Evolutionary conservation across 2,329 filamentous ascomycete genomes (phyloP).

Genomic region (Clonostachys rosea): DNA sequence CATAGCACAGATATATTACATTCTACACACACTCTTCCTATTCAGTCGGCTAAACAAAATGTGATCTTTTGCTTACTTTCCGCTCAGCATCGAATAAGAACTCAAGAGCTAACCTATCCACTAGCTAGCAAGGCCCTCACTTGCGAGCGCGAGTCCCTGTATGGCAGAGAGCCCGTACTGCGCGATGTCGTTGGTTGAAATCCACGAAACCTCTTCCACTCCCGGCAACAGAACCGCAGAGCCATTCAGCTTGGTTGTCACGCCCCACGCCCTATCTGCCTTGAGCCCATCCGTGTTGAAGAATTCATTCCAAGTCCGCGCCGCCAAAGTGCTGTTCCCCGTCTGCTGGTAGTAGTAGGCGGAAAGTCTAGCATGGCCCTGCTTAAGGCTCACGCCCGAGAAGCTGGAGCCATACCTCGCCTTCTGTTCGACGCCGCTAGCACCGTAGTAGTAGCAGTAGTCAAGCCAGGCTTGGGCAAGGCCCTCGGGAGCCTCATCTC

Average conservation of each 20-base stretch:
- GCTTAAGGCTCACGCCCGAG: conserved; percentile 38
- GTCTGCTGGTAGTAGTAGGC: conserved; percentile 43
- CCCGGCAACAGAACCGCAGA: conserved; percentile 33
- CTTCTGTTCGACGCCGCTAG: conserved; percentile 39
- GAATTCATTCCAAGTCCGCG: conserved; percentile 51
- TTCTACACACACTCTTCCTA: too few species aligned
- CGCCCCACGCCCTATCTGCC: conserved; percentile 23
- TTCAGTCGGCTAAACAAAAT: too few species aligned
- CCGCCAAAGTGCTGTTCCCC: conserved; percentile 39
- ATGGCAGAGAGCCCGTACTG: conserved; percentile 54
- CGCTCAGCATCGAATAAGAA: too few species aligned
- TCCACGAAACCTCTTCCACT: conserved; percentile 51
- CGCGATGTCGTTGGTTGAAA: conserved; percentile 51
- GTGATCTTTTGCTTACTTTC: too few species aligned
- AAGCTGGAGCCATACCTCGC: conserved; percentile 47
- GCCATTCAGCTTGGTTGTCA: conserved; percentile 29
- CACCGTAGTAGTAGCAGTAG: conserved; percentile 55
- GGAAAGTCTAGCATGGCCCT: conserved; percentile 54
- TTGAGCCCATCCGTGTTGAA: conserved; percentile 39
- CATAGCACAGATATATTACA: too few species aligned
- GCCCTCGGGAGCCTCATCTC: conserved; percentile 33
- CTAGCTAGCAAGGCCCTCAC: background rate
- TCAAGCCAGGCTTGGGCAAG: conserved; percentile 54
- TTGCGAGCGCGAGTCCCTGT: conserved; percentile 40
- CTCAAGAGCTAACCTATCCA: too few species aligned